Evolutionary conservation across 2,329 filamentous ascomycete species (phyloP).

Genomic region (Fusarium pseudoanthophilum): DNA sequence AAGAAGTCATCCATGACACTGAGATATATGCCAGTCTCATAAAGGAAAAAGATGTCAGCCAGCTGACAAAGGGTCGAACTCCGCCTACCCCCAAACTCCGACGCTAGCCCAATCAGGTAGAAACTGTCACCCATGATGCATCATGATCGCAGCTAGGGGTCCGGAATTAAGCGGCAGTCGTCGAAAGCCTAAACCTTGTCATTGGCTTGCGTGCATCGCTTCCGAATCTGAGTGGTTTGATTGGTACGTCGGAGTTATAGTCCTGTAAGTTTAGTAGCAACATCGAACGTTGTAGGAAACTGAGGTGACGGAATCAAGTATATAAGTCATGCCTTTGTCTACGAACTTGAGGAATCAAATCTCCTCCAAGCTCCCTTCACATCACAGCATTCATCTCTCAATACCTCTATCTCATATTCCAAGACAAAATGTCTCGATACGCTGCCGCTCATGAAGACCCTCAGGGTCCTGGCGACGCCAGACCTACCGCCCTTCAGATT

Average conservation of each 20-base stretch:
- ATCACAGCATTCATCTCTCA: not conserved
- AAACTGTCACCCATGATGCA: conserved; percentile 19
- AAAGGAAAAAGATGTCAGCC: conserved; percentile 27
- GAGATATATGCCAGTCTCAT: not conserved
- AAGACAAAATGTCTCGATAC: conserved; percentile 15
- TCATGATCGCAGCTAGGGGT: not conserved
- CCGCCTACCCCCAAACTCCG: not conserved
- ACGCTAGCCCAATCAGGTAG: conserved; percentile 24
- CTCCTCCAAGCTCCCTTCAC: not conserved
- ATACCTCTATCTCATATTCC: not conserved
- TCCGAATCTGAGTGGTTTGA: not conserved
- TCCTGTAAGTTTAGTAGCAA: not conserved
- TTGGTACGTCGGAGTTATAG: not conserved
- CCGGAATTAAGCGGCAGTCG: not conserved
- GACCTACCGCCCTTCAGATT: conserved; percentile 55
- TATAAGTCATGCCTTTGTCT: not conserved
- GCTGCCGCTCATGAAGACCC: conserved; percentile 21
- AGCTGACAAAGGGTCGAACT: conserved; percentile 5
- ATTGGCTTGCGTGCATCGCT: not conserved
- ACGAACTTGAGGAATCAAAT: no score
- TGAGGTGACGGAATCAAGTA: not conserved
- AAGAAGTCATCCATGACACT: not conserved
- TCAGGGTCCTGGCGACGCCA: conserved; percentile 51
- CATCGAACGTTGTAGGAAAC: not conserved
- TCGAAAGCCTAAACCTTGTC: no score